Percentiles rank a stretch among this genome's conserved stretches.
phyloP scores from a whole-genome alignment of 2,329 filamentous ascomycete species.

The Pseudogymnoascus sp. region DNA sequence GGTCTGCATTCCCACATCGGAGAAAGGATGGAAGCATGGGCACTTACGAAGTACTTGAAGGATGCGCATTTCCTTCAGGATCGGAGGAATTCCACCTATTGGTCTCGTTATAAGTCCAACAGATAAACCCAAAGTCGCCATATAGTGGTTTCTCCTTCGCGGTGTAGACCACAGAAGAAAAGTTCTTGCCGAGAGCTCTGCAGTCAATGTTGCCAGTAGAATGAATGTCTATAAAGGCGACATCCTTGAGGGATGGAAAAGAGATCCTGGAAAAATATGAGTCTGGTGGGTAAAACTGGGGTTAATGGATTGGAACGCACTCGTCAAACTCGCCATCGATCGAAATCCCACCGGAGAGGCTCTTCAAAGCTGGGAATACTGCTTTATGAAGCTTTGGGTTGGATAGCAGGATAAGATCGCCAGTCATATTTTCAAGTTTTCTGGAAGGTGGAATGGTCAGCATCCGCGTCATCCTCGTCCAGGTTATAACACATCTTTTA shows the following conservation, averaged over 20 bases:
- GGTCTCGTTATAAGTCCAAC: conserved; percentile 10
- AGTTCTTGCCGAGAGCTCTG: conserved; percentile 13
- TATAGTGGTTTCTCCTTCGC: neutral
- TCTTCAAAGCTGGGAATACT: neutral
- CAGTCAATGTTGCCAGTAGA: conserved; percentile 12
- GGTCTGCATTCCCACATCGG: neutral
- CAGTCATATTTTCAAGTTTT: neutral
- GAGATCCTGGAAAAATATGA: conserved; percentile 11
- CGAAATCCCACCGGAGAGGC: neutral
- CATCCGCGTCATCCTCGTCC: neutral
- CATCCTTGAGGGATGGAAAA: conserved; percentile 11
- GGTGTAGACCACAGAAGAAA: conserved; percentile 13
- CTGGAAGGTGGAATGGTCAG: neutral
- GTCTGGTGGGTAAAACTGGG: neutral
- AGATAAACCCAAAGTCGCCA: conserved; percentile 10
- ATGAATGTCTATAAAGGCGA: conserved; percentile 1
- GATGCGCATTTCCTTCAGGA: neutral
- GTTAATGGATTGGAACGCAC: neutral
- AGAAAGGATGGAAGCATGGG: neutral
- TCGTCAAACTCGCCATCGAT: neutral
- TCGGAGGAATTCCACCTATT: conserved; percentile 14
- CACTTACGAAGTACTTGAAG: neutral
- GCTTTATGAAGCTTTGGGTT: neutral
- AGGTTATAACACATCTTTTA: neutral
- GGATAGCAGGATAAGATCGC: neutral